Evolutionary conservation across 2,329 filamentous ascomycete genomes (phyloP).

Genomic region (Acrodontium crateriforme): DNA sequence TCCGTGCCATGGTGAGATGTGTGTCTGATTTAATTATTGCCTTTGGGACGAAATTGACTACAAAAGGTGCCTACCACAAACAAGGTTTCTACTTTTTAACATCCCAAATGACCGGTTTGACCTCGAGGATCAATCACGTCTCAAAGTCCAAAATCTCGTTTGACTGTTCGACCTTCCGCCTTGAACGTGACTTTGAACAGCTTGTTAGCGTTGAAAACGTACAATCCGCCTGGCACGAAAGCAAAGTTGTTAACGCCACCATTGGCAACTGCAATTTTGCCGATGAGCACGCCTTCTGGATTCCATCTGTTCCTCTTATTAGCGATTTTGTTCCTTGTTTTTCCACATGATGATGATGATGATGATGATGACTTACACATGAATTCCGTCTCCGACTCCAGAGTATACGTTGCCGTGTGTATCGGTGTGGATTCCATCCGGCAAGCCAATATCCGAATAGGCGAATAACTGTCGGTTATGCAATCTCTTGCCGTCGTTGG

Average conservation of each 20-base stretch:
- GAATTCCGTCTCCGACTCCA: conserved; percentile 38
- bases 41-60: too few species aligned
- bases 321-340: neutral
- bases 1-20: too few species aligned
- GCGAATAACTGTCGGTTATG: conserved; percentile 38
- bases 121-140: too few species aligned
- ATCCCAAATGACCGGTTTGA: too few species aligned
- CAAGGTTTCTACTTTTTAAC: too few species aligned
- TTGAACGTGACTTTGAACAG: conserved; percentile 21
- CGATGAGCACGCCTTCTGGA: conserved; percentile 34
- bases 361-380: conserved; percentile 25
- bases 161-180: conserved; percentile 20
- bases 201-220: conserved; percentile 20
- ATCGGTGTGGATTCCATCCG: conserved; percentile 45
- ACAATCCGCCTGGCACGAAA: conserved; percentile 20
- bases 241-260: conserved; percentile 27
- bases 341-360: neutral
- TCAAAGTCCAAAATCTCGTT: conserved; percentile 20
- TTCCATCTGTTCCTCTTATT: conserved; percentile 34
- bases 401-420: conserved; percentile 41
- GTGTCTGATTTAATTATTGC: too few species aligned
- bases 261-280: conserved; percentile 36
- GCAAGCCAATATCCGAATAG: conserved; percentile 38
- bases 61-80: too few species aligned
- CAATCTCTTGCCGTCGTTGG: conserved; percentile 21